Conservation (phyloP, 208 protist species). For the Herpetomonas samuelpessoai region DNA sequence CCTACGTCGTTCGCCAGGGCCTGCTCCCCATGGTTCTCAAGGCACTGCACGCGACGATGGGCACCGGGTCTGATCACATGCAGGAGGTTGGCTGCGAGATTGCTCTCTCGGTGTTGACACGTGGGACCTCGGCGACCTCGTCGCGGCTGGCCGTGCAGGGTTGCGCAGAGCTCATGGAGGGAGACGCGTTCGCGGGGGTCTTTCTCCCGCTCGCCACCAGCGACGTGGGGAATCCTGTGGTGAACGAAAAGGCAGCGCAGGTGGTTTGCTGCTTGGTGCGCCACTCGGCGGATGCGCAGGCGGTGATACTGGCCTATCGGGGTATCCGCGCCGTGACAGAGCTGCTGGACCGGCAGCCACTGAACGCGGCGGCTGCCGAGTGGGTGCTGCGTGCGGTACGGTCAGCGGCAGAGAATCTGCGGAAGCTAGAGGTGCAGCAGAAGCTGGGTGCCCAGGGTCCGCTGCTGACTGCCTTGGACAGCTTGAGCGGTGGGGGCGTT, state of each 20-base stretch:
- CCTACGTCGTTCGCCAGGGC: conserved; percentile 33
- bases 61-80: conserved; percentile 15
- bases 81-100: neutral
- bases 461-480: conserved; percentile 15
- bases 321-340: conserved; percentile 19
- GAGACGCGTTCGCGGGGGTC: neutral
- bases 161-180: conserved; percentile 2
- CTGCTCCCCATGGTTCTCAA: conserved; percentile 47
- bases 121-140: neutral
- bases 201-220: neutral
- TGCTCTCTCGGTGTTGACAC: neutral
- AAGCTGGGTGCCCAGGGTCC: conserved; percentile 10
- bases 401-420: conserved; percentile 25
- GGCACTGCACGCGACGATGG: conserved; percentile 29
- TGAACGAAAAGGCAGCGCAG: conserved; percentile 40
- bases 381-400: conserved; percentile 50
- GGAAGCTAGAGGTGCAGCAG: conserved; percentile 16
- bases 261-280: conserved; percentile 48
- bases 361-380: conserved; percentile 25
- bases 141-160: neutral
- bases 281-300: conserved; percentile 32
- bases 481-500: conserved; percentile 8
- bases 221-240: conserved; percentile 10
- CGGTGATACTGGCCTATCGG: conserved; percentile 33
- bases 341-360: conserved; percentile 22